A percentile compares a stretch with the other conserved stretches of the same genome.
Evolutionary conservation across 805 yeast species (phyloP).

Genomic region (Candida adriatica): DNA sequence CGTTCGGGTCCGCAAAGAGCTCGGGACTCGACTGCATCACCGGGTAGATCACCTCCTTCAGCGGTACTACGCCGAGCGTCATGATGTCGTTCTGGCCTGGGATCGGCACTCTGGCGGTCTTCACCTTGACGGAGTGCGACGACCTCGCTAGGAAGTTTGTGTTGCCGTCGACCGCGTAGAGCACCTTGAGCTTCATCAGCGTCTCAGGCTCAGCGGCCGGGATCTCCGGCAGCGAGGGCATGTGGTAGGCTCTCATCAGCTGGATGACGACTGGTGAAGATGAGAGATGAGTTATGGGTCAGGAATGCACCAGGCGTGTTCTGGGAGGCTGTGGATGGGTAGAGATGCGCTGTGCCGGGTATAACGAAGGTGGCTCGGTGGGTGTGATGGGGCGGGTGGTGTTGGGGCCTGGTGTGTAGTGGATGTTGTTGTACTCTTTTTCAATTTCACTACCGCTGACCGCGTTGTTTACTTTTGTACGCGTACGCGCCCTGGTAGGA

Average conservation of each 20-base stretch:
- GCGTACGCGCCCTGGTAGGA: too few relatives aligned
- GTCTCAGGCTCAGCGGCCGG: conserved; percentile 8
- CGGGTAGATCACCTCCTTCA: conserved; percentile 39
- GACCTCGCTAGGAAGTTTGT: conserved; percentile 39
- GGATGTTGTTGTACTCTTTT: too few relatives aligned
- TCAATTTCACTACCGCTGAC: too few relatives aligned
- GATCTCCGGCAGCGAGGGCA: conserved; percentile 27
- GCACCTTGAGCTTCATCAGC: conserved; percentile 28
- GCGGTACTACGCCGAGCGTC: conserved; percentile 34
- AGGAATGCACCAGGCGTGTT: too few relatives aligned
- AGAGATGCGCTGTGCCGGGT: too few relatives aligned
- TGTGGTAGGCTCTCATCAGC: conserved; percentile 23
- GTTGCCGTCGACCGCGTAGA: conserved; percentile 36
- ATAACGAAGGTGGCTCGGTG: too few relatives aligned
- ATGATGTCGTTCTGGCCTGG: conserved; percentile 36
- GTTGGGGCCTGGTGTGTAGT: too few relatives aligned
- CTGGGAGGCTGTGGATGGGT: too few relatives aligned
- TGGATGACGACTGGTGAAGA: not conserved
- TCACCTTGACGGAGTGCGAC: conserved; percentile 27
- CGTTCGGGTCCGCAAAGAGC: conserved; percentile 28
- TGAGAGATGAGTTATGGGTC: too few relatives aligned
- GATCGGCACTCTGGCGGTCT: conserved; percentile 37
- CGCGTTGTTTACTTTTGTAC: too few relatives aligned
- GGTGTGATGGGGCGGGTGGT: too few relatives aligned
- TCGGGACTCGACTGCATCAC: conserved; percentile 41